These are phyloP conservation scores for Trichosporon coremiiforme DNA, from an alignment of 1,284 basidiomycete species.

Conservation along the genomic window DNA sequence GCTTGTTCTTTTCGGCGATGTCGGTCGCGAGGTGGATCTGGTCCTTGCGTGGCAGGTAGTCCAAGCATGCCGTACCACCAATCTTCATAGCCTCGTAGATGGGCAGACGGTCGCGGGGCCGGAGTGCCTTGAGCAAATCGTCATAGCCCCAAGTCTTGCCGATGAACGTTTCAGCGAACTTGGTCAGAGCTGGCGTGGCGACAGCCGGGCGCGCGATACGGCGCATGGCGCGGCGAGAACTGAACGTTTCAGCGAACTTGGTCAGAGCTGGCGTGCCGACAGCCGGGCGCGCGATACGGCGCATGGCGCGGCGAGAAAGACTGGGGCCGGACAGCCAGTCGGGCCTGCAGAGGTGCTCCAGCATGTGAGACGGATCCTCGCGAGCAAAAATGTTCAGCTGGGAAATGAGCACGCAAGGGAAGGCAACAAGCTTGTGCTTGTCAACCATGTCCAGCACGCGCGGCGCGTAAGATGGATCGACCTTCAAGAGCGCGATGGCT, in stretches of 20 bases:
- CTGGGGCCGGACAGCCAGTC: neutral
- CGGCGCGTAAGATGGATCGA: neutral
- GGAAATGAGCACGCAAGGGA: neutral
- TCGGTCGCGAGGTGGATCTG: neutral
- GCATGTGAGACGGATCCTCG: neutral
- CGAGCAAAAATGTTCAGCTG: neutral
- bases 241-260: neutral
- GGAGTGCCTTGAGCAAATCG: neutral
- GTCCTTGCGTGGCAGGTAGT: neutral
- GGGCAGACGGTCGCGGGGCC: neutral
- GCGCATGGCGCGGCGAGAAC: neutral
- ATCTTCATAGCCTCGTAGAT: neutral
- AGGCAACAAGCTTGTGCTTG: neutral
- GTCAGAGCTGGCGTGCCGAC: neutral
- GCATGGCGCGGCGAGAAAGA: neutral
- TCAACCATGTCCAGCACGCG: slow-evolving; percentile 3
- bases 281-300: neutral
- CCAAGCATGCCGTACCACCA: neutral
- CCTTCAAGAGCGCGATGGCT: neutral
- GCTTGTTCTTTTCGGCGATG: neutral
- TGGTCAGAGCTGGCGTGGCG: neutral
- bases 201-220: neutral
- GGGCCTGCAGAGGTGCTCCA: neutral
- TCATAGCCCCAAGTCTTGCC: neutral
- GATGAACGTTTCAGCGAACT: neutral